Evolutionary conservation across 73 alveolate genomes (phyloP).

Genomic region (Tetrahymena borealis): DNA sequence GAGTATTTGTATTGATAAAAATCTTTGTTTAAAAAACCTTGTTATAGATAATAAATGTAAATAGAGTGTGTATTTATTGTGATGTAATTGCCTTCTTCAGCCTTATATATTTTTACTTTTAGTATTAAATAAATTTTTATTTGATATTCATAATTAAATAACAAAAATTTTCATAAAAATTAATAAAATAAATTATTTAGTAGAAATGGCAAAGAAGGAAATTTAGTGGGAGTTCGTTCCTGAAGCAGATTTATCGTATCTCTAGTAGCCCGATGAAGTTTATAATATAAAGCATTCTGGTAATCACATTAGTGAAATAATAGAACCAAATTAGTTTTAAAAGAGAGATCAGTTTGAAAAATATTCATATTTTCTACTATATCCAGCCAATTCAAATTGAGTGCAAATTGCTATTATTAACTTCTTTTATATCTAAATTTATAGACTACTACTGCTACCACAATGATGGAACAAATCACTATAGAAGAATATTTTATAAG

Average conservation of each 20-base stretch:
- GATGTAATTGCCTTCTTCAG: too few relatives aligned
- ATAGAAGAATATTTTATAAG: conserved; percentile 15
- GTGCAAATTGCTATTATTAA: neutral
- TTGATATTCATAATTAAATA: too few relatives aligned
- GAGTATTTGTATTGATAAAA: too few relatives aligned
- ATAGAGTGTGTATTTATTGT: too few relatives aligned
- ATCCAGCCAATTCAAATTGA: neutral
- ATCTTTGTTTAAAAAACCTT: too few relatives aligned
- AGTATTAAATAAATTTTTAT: too few relatives aligned
- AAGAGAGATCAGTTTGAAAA: too few relatives aligned
- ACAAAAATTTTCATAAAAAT: neutral
- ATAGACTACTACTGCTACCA: conserved; percentile 26
- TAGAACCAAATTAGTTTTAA: too few relatives aligned
- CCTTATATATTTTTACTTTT: too few relatives aligned
- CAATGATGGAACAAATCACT: conserved; percentile 29
- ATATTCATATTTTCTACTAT: too few relatives aligned
- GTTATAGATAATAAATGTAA: too few relatives aligned
- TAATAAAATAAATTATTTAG: neutral
- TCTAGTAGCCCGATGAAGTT: neutral
- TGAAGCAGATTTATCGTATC: neutral
- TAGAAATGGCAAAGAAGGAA: neutral
- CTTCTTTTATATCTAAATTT: neutral
- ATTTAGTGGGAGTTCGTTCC: neutral
- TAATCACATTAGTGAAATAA: too few relatives aligned
- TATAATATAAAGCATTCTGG: neutral